Percentiles rank a stretch among this genome's conserved stretches.
These are phyloP conservation scores for Massarina eburnea DNA, from an alignment of 2,329 filamentous ascomycete species.

Conservation along the genomic window DNA sequence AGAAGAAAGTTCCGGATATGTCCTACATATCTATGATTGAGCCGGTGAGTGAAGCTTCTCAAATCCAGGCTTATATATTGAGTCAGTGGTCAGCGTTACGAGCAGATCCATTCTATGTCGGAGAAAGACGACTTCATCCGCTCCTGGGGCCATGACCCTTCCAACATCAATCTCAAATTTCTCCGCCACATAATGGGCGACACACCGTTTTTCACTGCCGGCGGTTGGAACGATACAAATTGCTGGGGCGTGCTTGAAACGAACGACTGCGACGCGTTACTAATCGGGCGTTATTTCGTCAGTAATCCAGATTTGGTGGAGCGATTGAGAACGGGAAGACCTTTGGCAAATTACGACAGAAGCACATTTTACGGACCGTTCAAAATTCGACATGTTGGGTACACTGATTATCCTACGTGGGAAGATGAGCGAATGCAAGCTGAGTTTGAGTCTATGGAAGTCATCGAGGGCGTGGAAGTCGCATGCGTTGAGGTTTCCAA, in stretches of 20 bases:
- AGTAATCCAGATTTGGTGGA: constrained; percentile 50
- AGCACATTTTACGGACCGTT: constrained; percentile 24
- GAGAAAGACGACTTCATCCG: constrained; percentile 55
- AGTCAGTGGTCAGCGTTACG: constrained; percentile 43
- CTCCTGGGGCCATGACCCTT: constrained; percentile 48
- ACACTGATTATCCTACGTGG: constrained; percentile 19
- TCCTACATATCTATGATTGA: constrained; percentile 61
- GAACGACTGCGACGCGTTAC: constrained; percentile 35
- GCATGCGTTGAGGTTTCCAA: no score
- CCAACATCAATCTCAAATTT: constrained; percentile 47
- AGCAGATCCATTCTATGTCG: constrained; percentile 53
- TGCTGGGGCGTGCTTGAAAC: constrained; percentile 53
- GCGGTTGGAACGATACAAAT: constrained; percentile 56
- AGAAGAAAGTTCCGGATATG: constrained; percentile 46
- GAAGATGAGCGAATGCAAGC: no score
- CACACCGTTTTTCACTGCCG: constrained; percentile 58
- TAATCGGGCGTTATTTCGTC: constrained; percentile 49
- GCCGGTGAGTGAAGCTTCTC: constrained; percentile 34
- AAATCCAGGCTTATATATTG: no score
- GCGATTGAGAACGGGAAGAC: constrained; percentile 40
- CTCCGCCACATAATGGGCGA: constrained; percentile 55
- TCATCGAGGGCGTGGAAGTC: no score
- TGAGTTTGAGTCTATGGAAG: no score
- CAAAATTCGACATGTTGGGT: constrained; percentile 16
- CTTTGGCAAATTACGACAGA: constrained; percentile 44